A percentile compares a stretch with the other conserved stretches of the same genome.
Conservation (phyloP, 1,139 yeast genomes). For the Hemisphaericaspora xylanilytica region DNA sequence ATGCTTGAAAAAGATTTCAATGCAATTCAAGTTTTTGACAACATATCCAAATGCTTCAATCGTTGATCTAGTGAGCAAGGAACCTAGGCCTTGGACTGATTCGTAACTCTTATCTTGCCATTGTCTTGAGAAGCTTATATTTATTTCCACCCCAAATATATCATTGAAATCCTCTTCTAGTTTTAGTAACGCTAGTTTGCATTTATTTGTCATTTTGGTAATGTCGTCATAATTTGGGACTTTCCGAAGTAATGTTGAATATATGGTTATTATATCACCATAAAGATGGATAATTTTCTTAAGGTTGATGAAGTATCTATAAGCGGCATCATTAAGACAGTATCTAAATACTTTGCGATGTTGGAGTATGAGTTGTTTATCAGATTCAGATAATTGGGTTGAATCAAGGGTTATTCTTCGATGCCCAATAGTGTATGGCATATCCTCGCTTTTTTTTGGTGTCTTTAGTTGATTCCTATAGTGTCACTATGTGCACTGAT, state of each 20-base stretch:
- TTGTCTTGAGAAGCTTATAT: not conserved
- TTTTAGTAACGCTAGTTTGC: slow-evolving; percentile 22
- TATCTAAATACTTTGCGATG: slow-evolving; percentile 32
- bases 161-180: slow-evolving; percentile 35
- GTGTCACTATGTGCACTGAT: no score
- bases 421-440: slow-evolving; percentile 39
- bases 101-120: slow-evolving; percentile 36
- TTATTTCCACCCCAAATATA: slow-evolving; percentile 23
- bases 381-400: slow-evolving; percentile 20
- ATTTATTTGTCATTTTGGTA: slow-evolving; percentile 31
- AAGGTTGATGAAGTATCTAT: slow-evolving; percentile 26
- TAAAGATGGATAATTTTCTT: slow-evolving; percentile 38
- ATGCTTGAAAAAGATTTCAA: slow-evolving; percentile 35
- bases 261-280: slow-evolving; percentile 40
- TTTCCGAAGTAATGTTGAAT: slow-evolving; percentile 39
- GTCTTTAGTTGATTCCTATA: no score
- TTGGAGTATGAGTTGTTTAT: slow-evolving; percentile 25
- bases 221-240: slow-evolving; percentile 45
- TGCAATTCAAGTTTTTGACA: slow-evolving; percentile 26
- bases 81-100: slow-evolving; percentile 20
- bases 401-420: slow-evolving; percentile 24
- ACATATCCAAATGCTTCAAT: slow-evolving; percentile 23
- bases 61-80: slow-evolving; percentile 21
- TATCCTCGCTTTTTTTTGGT: slow-evolving; percentile 12
- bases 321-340: slow-evolving; percentile 35